phyloP scores from a whole-genome alignment of 1,284 basidiomycete species.

The Marasmius sp. region DNA sequence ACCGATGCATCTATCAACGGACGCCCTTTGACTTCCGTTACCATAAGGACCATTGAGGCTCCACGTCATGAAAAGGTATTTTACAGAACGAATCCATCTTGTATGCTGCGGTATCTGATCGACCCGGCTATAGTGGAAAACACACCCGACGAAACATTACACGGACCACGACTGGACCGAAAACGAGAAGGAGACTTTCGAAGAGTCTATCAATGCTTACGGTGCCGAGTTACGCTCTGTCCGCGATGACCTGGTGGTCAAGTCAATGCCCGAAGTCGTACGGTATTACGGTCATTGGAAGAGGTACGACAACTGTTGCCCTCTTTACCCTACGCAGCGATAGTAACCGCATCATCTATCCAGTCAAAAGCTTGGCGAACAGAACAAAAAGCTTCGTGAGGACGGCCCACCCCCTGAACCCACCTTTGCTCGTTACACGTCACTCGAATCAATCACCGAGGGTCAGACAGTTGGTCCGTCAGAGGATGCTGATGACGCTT shows the following conservation, averaged over 20 bases:
- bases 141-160: conserved; percentile 56
- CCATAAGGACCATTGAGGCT: conserved; percentile 49
- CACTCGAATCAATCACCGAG: conserved; percentile 34
- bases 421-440: conserved; percentile 39
- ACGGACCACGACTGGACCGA: conserved; percentile 71
- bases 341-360: conserved; percentile 4
- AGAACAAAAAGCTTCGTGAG: conserved; percentile 53
- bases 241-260: conserved; percentile 69
- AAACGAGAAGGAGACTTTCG: conserved; percentile 74
- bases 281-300: conserved; percentile 88
- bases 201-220: conserved; percentile 68
- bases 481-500: conserved; percentile 71
- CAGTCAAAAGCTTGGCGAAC: conserved; percentile 66
- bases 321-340: conserved; percentile 2
- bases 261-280: conserved; percentile 76
- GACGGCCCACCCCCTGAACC: conserved; percentile 43
- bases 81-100: not conserved
- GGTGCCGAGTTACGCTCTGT: conserved; percentile 80
- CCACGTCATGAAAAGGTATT: conserved; percentile 61
- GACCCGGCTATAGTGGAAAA: conserved; percentile 60
- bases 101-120: conserved; percentile 5
- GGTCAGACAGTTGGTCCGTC: conserved; percentile 40
- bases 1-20: conserved; percentile 61
- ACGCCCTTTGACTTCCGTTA: conserved; percentile 55
- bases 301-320: conserved; percentile 46